Conservation (phyloP, 208 protist genomes). For the Endotrypanum monterogeii region DNA sequence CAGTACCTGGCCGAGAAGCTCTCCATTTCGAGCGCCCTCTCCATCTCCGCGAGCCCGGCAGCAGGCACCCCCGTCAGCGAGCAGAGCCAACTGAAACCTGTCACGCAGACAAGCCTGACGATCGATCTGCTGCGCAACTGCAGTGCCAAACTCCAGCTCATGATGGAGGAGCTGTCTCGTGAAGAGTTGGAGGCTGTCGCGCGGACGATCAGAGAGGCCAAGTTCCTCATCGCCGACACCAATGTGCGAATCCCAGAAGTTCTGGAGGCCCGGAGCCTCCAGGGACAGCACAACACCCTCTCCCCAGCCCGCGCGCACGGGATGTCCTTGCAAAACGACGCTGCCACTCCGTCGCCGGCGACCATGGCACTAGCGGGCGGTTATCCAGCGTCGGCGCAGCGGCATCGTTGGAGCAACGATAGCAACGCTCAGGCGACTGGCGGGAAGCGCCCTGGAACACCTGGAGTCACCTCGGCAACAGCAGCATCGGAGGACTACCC, state of each 20-base stretch:
- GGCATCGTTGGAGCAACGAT: background rate
- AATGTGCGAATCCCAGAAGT: conserved; percentile 59
- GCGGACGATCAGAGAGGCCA: conserved; percentile 30
- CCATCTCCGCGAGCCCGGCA: conserved; percentile 10
- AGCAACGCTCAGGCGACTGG: conserved; percentile 1
- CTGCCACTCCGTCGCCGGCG: background rate
- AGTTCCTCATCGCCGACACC: conserved; percentile 39
- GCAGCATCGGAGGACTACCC: conserved; percentile 64
- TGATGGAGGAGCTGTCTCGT: conserved; percentile 61
- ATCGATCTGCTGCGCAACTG: conserved; percentile 64
- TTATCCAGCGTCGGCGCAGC: background rate
- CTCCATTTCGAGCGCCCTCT: conserved; percentile 13
- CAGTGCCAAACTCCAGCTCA: conserved; percentile 55
- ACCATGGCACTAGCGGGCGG: background rate
- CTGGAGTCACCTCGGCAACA: background rate
- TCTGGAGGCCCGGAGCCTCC: conserved; percentile 26
- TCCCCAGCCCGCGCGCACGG: conserved; percentile 14
- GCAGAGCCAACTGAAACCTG: conserved; percentile 8
- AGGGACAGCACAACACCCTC: conserved; percentile 9
- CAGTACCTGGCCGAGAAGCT: conserved; percentile 91
- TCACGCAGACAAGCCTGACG: conserved; percentile 16
- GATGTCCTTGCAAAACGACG: conserved; percentile 3
- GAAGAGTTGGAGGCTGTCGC: conserved; percentile 48
- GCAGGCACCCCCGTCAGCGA: background rate
- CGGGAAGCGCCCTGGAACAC: background rate